Evolutionary conservation across 2,329 filamentous ascomycete genomes (phyloP).

Genomic region (Fusarium subtropicale): DNA sequence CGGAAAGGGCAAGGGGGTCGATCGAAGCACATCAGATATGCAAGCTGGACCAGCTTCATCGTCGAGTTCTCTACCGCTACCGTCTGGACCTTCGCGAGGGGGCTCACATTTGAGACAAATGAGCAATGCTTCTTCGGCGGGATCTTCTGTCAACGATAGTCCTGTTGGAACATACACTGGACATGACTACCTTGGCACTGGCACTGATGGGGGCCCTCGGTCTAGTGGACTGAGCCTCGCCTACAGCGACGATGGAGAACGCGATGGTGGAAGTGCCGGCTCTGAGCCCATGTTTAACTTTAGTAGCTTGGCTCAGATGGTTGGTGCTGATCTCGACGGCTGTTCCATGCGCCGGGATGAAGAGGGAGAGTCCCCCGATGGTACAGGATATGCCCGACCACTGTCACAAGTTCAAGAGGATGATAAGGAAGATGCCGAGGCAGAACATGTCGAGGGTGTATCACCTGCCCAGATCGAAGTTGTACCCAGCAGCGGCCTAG

Average conservation of each 20-base stretch:
- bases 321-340: slow-evolving; percentile 72
- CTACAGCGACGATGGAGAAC: slow-evolving; percentile 61
- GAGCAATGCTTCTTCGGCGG: slow-evolving; percentile 86
- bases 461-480: slow-evolving; percentile 7
- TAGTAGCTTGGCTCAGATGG: slow-evolving; percentile 84
- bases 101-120: slow-evolving; percentile 82
- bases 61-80: slow-evolving; percentile 57
- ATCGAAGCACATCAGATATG: slow-evolving; percentile 58
- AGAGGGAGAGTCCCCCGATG: slow-evolving; percentile 40
- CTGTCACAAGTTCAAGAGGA: slow-evolving; percentile 55
- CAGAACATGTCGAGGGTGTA: slow-evolving; percentile 49
- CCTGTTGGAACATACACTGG: slow-evolving; percentile 63
- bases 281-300: slow-evolving; percentile 92
- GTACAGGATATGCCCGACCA: slow-evolving; percentile 43
- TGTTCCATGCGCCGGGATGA: slow-evolving; percentile 52
- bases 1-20: slow-evolving; percentile 77
- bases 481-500: slow-evolving; percentile 6
- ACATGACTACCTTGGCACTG: slow-evolving; percentile 47
- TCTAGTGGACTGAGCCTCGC: slow-evolving; percentile 66
- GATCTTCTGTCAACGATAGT: slow-evolving; percentile 80
- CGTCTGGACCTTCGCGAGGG: slow-evolving; percentile 65
- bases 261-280: slow-evolving; percentile 62
- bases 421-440: slow-evolving; percentile 51
- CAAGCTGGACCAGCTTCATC: slow-evolving; percentile 50
- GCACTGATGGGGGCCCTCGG: slow-evolving; percentile 59